Percentiles rank a stretch among this genome's conserved stretches.
Evolutionary conservation across 2,329 filamentous ascomycete genomes (phyloP).

Genomic region (Coleophoma crateriformis): DNA sequence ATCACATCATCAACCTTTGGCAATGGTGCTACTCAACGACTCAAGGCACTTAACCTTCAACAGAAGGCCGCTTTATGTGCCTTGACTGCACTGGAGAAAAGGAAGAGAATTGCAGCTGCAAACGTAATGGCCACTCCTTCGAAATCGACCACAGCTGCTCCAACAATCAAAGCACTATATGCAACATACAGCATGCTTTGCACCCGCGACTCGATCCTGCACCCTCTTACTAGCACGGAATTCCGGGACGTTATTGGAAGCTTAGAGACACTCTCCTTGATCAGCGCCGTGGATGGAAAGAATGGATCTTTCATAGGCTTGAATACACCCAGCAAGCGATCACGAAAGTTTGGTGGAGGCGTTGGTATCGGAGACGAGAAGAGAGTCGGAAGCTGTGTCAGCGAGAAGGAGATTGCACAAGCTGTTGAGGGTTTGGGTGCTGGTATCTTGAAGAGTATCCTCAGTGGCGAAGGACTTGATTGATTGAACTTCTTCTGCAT

Average conservation of each 20-base stretch:
- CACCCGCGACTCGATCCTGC: constrained; percentile 80
- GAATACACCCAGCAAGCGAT: constrained; percentile 67
- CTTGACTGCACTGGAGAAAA: constrained; percentile 79
- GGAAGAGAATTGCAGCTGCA: constrained; percentile 49
- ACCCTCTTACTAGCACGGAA: constrained; percentile 84
- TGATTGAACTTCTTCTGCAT: constrained; percentile 11
- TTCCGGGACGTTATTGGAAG: constrained; percentile 91
- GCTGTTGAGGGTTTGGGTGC: constrained; percentile 60
- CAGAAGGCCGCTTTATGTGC: constrained; percentile 94
- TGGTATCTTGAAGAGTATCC: constrained; percentile 56
- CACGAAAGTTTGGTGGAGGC: constrained; percentile 45
- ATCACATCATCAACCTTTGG: constrained; percentile 87
- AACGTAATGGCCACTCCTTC: constrained; percentile 48
- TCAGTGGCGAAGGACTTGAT: constrained; percentile 39
- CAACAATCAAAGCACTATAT: constrained; percentile 79
- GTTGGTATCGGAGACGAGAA: constrained; percentile 63
- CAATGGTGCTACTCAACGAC: constrained; percentile 78
- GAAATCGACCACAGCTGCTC: constrained; percentile 56
- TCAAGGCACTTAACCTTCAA: constrained; percentile 86
- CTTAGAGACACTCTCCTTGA: constrained; percentile 79
- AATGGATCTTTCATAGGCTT: constrained; percentile 58
- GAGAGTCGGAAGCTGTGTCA: constrained; percentile 71
- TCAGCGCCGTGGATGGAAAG: constrained; percentile 66
- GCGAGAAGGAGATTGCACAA: constrained; percentile 71
- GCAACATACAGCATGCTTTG: constrained; percentile 80